Evolutionary conservation across 106 monocot genomes (phyloP).

Genomic region (Dendrobium chrysotoxum): DNA sequence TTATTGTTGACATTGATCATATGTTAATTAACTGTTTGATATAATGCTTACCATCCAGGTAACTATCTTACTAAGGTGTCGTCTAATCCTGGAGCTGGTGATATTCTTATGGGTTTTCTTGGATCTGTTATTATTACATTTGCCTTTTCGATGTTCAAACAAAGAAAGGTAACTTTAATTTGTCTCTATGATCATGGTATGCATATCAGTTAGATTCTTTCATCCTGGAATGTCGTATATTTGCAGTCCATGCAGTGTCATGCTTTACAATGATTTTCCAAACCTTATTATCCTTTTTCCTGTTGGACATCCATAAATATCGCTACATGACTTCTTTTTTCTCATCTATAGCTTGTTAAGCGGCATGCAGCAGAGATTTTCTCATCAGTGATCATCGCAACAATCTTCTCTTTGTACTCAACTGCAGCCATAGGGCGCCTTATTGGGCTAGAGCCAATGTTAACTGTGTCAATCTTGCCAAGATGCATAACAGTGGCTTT

Average conservation of each 20-base stretch:
- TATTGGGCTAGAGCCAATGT: constrained; percentile 60
- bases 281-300: background rate
- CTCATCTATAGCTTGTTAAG: constrained; percentile 66
- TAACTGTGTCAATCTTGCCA: constrained; percentile 91
- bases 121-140: constrained; percentile 98
- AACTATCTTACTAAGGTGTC: constrained; percentile 77
- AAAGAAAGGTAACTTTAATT: constrained; percentile 63
- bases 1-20: background rate
- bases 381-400: constrained; percentile 73
- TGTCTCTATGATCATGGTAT: background rate
- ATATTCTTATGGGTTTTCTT: constrained; percentile 91
- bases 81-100: constrained; percentile 98
- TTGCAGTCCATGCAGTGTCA: no score
- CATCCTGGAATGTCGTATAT: no score
- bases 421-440: constrained; percentile 78
- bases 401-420: constrained; percentile 81
- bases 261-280: background rate
- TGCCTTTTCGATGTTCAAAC: constrained; percentile 99
- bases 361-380: constrained; percentile 96
- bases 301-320: constrained; percentile 6
- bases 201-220: background rate
- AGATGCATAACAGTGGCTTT: constrained; percentile 97
- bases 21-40: background rate
- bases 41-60: constrained; percentile 31
- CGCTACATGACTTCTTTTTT: constrained; percentile 5